phyloP scores from a whole-genome alignment of 768 basidiomycete species.

The Tulasnella sp. region DNA sequence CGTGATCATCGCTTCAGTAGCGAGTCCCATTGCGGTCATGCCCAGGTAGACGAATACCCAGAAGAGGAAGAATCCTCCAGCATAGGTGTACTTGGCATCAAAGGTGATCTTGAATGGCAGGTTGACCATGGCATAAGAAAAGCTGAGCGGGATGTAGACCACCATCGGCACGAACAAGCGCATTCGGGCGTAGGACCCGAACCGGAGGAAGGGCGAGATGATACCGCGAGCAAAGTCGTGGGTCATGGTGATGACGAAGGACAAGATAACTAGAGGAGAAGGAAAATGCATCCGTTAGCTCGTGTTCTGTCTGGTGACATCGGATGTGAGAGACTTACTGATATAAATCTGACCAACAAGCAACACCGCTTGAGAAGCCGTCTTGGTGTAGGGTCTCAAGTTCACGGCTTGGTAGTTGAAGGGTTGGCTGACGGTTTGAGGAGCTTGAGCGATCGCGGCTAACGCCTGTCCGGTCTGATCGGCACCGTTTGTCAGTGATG shows the following conservation, averaged over 20 bases:
- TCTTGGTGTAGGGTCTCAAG: slow-evolving; percentile 28
- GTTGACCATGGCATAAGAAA: slow-evolving; percentile 39
- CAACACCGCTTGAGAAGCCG: slow-evolving; percentile 31
- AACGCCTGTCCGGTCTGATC: slow-evolving; percentile 35
- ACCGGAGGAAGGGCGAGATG: slow-evolving; percentile 35
- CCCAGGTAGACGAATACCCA: slow-evolving; percentile 31
- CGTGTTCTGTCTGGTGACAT: neutral
- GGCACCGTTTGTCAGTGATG: neutral
- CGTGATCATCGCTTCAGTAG: slow-evolving; percentile 33
- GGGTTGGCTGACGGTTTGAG: slow-evolving; percentile 27
- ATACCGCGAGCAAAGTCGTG: slow-evolving; percentile 29
- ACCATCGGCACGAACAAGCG: slow-evolving; percentile 33
- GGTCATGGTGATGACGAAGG: slow-evolving; percentile 26
- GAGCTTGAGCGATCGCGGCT: slow-evolving; percentile 30
- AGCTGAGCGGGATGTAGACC: slow-evolving; percentile 35
- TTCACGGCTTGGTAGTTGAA: slow-evolving; percentile 28
- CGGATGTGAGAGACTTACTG: slow-evolving; percentile 25
- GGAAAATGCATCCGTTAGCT: neutral
- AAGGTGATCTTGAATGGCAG: slow-evolving; percentile 40
- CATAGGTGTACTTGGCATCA: slow-evolving; percentile 32
- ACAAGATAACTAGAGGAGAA: slow-evolving; percentile 5
- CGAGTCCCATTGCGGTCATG: slow-evolving; percentile 31
- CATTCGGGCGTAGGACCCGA: slow-evolving; percentile 32
- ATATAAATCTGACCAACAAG: slow-evolving; percentile 30
- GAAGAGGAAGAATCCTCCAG: slow-evolving; percentile 34